Evolutionary conservation across 2,329 filamentous ascomycete species (phyloP).

Genomic region (Cordyceps fumosorosea): DNA sequence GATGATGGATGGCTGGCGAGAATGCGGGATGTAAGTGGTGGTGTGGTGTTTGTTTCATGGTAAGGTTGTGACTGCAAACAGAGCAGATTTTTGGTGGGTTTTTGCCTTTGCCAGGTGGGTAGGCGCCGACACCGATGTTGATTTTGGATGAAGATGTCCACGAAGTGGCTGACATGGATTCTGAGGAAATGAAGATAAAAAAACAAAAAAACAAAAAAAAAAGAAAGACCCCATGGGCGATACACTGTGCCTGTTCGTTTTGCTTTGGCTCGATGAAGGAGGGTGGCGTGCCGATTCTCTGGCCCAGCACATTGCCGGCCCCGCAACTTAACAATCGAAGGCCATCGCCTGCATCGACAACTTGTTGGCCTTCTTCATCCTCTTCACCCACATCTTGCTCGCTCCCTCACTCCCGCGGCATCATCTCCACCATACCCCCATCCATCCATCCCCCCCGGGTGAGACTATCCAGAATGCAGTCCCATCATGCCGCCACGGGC

Average conservation of each 20-base stretch:
- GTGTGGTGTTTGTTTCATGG: too few relatives aligned
- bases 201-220: too few relatives aligned
- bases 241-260: background rate
- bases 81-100: too few relatives aligned
- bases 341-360: conserved; percentile 5
- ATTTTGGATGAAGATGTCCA: too few relatives aligned
- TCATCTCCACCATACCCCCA: background rate
- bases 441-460: background rate
- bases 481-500: background rate
- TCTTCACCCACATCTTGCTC: background rate
- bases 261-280: background rate
- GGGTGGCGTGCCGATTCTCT: conserved; percentile 5
- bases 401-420: background rate
- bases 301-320: background rate
- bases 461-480: background rate
- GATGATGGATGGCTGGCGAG: background rate
- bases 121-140: too few relatives aligned
- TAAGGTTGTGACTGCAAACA: too few relatives aligned
- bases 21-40: background rate
- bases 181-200: too few relatives aligned
- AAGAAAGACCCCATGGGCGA: background rate
- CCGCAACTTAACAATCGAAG: conserved; percentile 1
- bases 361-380: background rate
- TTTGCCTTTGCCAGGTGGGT: too few relatives aligned
- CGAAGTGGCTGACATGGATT: background rate